Percentiles rank a stretch among this genome's conserved stretches.
These are phyloP conservation scores for Diddensiella santjacobensis DNA, from an alignment of 805 yeast genomes.

Conservation along the genomic window DNA sequence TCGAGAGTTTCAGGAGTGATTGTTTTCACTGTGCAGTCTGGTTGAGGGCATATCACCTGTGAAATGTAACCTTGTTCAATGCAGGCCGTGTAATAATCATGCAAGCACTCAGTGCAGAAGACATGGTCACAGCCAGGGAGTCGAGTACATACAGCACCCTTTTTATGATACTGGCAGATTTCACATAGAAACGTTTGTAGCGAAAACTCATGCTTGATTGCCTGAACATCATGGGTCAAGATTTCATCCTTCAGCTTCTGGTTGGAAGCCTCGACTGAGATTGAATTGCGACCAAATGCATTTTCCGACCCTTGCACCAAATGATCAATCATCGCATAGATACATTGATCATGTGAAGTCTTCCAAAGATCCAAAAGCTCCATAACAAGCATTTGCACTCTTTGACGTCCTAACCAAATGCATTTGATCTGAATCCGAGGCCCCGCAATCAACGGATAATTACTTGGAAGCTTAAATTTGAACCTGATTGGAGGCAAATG, in stretches of 20 bases:
- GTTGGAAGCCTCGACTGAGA: neutral
- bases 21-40: conserved; percentile 12
- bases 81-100: conserved; percentile 19
- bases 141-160: conserved; percentile 19
- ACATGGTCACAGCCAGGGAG: conserved; percentile 19
- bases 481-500: conserved; percentile 20
- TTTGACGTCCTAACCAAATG: conserved; percentile 12
- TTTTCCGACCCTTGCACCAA: conserved; percentile 3
- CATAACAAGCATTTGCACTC: conserved; percentile 1
- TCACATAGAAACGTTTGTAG: conserved; percentile 19
- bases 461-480: conserved; percentile 14
- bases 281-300: neutral
- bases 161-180: conserved; percentile 21
- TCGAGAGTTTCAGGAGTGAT: conserved; percentile 8
- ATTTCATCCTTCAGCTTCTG: conserved; percentile 10
- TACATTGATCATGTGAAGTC: conserved; percentile 10
- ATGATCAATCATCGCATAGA: conserved; percentile 19
- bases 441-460: conserved; percentile 15
- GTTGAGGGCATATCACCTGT: conserved; percentile 22
- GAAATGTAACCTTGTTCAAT: conserved; percentile 22
- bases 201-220: conserved; percentile 14
- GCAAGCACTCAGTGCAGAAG: conserved; percentile 21
- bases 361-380: conserved; percentile 13
- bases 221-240: conserved; percentile 11
- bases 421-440: conserved; percentile 13